Percentiles rank a stretch among this genome's conserved stretches.
Conservation (phyloP, 2,329 filamentous ascomycete species). For the Fusarium incarnatum region DNA sequence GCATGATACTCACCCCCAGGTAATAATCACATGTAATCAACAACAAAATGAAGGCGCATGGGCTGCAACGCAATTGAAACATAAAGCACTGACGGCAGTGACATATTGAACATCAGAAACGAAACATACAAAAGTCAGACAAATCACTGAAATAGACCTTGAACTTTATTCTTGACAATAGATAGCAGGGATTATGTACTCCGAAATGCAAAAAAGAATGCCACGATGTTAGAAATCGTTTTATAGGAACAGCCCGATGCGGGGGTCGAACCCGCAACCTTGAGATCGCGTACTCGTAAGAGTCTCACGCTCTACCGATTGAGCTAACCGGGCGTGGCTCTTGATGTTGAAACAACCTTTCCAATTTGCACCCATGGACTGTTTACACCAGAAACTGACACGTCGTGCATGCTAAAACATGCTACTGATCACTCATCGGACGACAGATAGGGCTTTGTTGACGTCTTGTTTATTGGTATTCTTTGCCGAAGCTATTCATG, state of each 20-base stretch:
- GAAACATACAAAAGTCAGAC: too few species aligned
- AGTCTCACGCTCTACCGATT: slow-evolving; percentile 74
- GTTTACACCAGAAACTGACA: too few species aligned
- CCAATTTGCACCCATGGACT: not conserved
- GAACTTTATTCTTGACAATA: not conserved
- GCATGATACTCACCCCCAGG: too few species aligned
- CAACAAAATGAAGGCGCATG: not conserved
- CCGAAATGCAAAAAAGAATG: not conserved
- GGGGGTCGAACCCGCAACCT: slow-evolving; percentile 67
- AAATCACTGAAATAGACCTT: too few species aligned
- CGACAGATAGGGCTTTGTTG: too few species aligned
- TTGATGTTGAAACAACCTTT: not conserved
- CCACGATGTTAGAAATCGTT: not conserved
- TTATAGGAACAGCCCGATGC: slow-evolving; percentile 52
- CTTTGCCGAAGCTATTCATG: too few species aligned
- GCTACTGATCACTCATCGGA: too few species aligned
- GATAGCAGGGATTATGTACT: too few species aligned
- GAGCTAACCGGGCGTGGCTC: slow-evolving; percentile 47
- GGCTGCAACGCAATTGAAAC: not conserved
- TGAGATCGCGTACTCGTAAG: slow-evolving; percentile 63
- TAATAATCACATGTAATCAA: not conserved
- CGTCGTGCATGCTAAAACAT: too few species aligned
- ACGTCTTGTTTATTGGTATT: not conserved
- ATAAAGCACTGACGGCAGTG: not conserved
- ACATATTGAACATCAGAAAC: not conserved